Evolutionary conservation across 331 rosid species (phyloP).

Genomic region (Dryas integrifolia): DNA sequence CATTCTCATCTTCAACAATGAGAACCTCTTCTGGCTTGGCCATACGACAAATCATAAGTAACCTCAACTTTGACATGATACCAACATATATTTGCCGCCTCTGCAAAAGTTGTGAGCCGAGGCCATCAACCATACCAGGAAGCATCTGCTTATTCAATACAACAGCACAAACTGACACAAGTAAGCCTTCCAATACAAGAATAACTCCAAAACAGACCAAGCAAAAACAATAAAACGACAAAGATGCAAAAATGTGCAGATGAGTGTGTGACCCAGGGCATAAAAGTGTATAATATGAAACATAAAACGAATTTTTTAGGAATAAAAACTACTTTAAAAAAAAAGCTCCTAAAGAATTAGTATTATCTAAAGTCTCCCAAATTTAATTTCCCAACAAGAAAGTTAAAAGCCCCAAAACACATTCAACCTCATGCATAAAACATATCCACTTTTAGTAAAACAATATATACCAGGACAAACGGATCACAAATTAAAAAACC

Average conservation of each 20-base stretch:
- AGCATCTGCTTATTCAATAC: conserved; percentile 45
- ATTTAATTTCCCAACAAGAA: not conserved
- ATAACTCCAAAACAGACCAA: not conserved
- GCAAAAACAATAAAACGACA: not conserved
- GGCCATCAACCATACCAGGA: conserved; percentile 86
- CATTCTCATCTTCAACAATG: conserved; percentile 97
- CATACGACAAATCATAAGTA: conserved; percentile 99
- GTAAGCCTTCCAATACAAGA: not conserved
- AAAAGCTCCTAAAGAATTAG: no score
- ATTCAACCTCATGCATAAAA: not conserved
- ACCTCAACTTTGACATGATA: conserved; percentile 88
- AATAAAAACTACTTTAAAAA: no score
- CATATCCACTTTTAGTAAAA: not conserved
- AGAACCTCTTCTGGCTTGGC: conserved; percentile 99
- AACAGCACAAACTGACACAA: not conserved
- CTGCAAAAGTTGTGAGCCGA: conserved; percentile 68
- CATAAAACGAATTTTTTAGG: not conserved
- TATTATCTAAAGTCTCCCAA: no score
- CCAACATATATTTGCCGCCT: conserved; percentile 84
- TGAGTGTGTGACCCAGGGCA: not conserved
- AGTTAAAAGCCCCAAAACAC: not conserved
- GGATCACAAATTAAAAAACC: not conserved
- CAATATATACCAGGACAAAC: not conserved
- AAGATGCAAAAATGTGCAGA: not conserved
- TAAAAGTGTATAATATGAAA: not conserved